These are phyloP conservation scores for Pontederia crassipes DNA, from an alignment of 176 grass and related monocot species.

Conservation along the genomic window DNA sequence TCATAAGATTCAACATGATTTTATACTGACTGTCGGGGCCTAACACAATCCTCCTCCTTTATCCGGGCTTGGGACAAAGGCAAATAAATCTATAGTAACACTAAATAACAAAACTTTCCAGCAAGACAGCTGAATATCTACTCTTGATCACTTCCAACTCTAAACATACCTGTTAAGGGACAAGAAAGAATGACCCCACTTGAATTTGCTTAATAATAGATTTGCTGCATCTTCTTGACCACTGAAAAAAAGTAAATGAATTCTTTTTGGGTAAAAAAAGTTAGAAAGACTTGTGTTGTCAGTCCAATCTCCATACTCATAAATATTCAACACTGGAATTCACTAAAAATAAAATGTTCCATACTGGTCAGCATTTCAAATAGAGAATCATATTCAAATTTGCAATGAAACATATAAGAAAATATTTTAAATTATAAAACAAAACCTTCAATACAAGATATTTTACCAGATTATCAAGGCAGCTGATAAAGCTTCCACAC, in stretches of 20 bases:
- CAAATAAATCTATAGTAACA: too few relatives aligned
- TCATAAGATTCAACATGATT: too few relatives aligned
- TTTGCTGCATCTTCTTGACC: constrained; percentile 66
- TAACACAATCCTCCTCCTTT: too few relatives aligned
- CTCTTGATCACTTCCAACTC: not conserved
- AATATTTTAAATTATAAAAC: not conserved
- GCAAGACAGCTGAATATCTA: too few relatives aligned
- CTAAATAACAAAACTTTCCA: too few relatives aligned
- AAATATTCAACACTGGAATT: too few relatives aligned
- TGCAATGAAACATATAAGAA: not conserved
- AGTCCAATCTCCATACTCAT: too few relatives aligned
- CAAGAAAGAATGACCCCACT: constrained; percentile 94
- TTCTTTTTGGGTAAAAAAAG: too few relatives aligned
- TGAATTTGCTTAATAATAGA: constrained; percentile 75
- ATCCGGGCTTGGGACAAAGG: not conserved
- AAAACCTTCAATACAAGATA: not conserved
- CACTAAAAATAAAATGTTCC: too few relatives aligned
- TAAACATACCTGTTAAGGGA: constrained; percentile 74
- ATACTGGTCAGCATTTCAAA: too few relatives aligned
- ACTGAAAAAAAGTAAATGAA: constrained; percentile 31
- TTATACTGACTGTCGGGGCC: too few relatives aligned
- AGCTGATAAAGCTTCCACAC: constrained; percentile 95
- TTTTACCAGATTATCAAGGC: constrained; percentile 95
- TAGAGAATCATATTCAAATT: not conserved
- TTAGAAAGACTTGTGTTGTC: too few relatives aligned